Evolutionary conservation across 208 protist species (phyloP).

Genomic region (Acanthamoeba triangularis): DNA sequence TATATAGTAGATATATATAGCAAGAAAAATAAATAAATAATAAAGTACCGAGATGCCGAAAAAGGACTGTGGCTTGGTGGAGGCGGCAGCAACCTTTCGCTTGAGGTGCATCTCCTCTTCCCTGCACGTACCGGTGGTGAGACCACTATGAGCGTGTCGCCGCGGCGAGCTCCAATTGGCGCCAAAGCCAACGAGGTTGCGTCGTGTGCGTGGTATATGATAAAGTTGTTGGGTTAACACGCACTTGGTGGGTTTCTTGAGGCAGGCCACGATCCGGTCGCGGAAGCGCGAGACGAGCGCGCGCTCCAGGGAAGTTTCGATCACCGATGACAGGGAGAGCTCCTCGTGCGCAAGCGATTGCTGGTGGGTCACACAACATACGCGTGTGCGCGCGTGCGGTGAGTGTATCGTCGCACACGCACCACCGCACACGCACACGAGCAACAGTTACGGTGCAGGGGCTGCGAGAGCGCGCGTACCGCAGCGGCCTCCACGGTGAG

Average conservation of each 20-base stretch:
- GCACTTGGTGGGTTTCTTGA: conserved; percentile 49
- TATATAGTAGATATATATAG: too few relatives aligned
- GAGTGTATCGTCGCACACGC: not conserved
- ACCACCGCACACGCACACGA: too few relatives aligned
- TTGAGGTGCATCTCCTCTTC: conserved; percentile 38
- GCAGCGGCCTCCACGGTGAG: not conserved
- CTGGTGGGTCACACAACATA: not conserved
- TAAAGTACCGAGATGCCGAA: conserved; percentile 2
- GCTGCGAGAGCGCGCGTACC: not conserved
- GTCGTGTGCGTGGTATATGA: not conserved
- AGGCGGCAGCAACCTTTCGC: not conserved
- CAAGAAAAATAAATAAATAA: too few relatives aligned
- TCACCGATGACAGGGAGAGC: not conserved
- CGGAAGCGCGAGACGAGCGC: conserved; percentile 28
- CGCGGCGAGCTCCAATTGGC: not conserved
- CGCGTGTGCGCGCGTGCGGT: too few relatives aligned
- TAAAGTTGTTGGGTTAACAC: not conserved
- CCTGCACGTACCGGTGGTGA: not conserved
- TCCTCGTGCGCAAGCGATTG: conserved; percentile 18
- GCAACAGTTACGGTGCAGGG: not conserved
- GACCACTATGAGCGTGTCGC: not conserved
- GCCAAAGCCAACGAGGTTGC: not conserved
- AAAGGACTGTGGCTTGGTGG: not conserved
- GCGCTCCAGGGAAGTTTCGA: conserved; percentile 13
- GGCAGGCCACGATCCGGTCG: conserved; percentile 40